These are phyloP conservation scores for Fusarium praegraminearum DNA, from an alignment of 2,329 filamentous ascomycete species.

Conservation along the genomic window DNA sequence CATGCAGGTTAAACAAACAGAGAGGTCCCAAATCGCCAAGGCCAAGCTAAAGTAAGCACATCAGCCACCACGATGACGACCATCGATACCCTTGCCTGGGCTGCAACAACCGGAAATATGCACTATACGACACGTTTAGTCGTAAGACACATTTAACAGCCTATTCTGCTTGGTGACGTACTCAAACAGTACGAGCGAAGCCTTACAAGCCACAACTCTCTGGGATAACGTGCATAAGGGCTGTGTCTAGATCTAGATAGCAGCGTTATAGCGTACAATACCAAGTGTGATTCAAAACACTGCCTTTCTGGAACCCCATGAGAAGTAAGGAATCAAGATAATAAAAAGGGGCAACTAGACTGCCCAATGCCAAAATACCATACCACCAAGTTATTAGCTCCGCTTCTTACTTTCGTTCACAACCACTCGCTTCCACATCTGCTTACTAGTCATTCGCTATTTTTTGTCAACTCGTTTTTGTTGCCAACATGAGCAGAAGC, in stretches of 20 bases:
- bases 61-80: slow-evolving; percentile 44
- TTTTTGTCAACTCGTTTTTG: too few species aligned
- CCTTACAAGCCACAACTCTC: not conserved
- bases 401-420: not conserved
- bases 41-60: slow-evolving; percentile 17
- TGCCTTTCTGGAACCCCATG: not conserved
- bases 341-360: not conserved
- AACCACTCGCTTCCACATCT: not conserved
- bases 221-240: not conserved
- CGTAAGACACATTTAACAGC: not conserved
- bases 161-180: slow-evolving; percentile 6
- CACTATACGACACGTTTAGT: not conserved
- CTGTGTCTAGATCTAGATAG: not conserved
- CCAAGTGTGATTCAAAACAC: not conserved
- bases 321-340: not conserved
- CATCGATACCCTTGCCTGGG: too few species aligned
- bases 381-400: not conserved
- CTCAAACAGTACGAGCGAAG: slow-evolving; percentile 1
- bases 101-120: not conserved
- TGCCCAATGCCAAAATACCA: not conserved
- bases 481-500: slow-evolving; percentile 13
- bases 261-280: not conserved
- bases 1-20: too few species aligned
- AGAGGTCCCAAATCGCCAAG: not conserved
- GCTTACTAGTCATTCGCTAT: too few species aligned